Base-by-base conservation (phyloP, 108 stramenopile species). In the Craspedostauros australis region DNA sequence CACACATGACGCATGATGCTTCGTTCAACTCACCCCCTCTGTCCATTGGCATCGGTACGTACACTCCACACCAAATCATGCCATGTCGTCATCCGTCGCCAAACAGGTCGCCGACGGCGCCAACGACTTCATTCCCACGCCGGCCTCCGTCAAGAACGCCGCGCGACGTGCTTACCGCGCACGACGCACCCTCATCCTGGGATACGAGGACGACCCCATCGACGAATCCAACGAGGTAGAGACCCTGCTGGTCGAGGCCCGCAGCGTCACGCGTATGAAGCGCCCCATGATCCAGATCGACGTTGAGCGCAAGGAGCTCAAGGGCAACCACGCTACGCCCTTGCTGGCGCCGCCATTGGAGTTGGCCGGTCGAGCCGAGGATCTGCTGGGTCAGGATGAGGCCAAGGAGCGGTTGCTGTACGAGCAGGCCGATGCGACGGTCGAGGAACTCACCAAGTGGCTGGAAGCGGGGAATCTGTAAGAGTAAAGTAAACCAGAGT, bases 231-330 rank as follows among this genome's bases (percentile, higher is more conserved):
- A 84, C 50, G 57, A 79, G n/a, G 46, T 96, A 36, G 80, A 91
- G 47, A 74, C 79, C 40, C 67, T 87, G 25, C 50, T 96, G 32
- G 73, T 70, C 46, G 95, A 88, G 55, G 87, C 91, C 2, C 79
- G 78, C 41, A 85, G 80, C 57, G 76, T 90, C 25, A 86, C 78
- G 49, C 76, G 85, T 24, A 96, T 88, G 88, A 84, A 84, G 57
- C 63, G 95, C 23, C 95, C 93, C 24, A 85, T 96, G 91, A 76
- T 94, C 45, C 73, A 85, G 22, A 82, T 94, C 67, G 91, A 94
- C 55, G 68, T 90, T 16, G 66, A 84, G 50, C 68, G 82, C 26
- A 75, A 47, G 53, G 52, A 62, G 2, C 49, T 90, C 45, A 52
- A 58, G 33, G 88, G 84, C 23, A 79, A 76, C 41, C 88, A 90